A percentile compares a stretch with the other conserved stretches of the same genome.
Conservation (phyloP, 495 filamentous ascomycete genomes). For the Tricharina praecox region DNA sequence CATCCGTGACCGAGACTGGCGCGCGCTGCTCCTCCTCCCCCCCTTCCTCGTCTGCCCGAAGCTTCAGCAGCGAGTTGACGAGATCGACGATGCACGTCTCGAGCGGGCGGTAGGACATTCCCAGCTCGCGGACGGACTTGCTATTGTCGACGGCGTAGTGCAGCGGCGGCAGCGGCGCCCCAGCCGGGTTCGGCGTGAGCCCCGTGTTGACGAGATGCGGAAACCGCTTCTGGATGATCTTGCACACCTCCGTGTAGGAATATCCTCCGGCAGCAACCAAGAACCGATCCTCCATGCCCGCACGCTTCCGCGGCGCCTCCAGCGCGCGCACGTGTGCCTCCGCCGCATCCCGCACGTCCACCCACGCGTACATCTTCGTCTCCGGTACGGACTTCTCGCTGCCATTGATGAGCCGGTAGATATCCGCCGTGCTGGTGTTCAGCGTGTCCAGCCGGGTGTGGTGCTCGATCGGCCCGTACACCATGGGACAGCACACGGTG, state of each 20-base stretch:
- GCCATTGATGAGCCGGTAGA: constrained; percentile 23
- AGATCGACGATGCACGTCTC: constrained; percentile 42
- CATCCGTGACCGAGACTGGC: constrained; percentile 1
- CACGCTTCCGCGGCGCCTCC: constrained; percentile 37
- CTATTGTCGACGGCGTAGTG: constrained; percentile 32
- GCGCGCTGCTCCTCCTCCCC: background rate
- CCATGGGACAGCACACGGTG: constrained; percentile 54
- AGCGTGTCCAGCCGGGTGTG: constrained; percentile 46
- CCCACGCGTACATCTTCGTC: constrained; percentile 38
- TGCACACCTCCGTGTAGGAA: constrained; percentile 14
- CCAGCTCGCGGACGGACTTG: constrained; percentile 39
- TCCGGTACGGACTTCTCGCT: constrained; percentile 39
- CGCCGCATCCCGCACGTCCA: constrained; percentile 55
- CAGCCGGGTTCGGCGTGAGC: constrained; percentile 14
- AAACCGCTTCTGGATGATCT: constrained; percentile 40
- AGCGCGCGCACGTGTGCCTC: constrained; percentile 54
- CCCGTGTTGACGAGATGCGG: constrained; percentile 32
- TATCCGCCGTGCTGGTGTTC: constrained; percentile 47
- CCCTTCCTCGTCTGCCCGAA: background rate
- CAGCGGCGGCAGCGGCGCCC: constrained; percentile 4
- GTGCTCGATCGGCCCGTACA: constrained; percentile 54
- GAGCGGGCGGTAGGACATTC: constrained; percentile 38
- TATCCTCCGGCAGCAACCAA: constrained; percentile 40
- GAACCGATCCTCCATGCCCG: constrained; percentile 47
- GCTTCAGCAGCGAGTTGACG: constrained; percentile 32